Evolutionary conservation across 2,329 filamentous ascomycete genomes (phyloP).

Genomic region (Lachnellula subtilissima): DNA sequence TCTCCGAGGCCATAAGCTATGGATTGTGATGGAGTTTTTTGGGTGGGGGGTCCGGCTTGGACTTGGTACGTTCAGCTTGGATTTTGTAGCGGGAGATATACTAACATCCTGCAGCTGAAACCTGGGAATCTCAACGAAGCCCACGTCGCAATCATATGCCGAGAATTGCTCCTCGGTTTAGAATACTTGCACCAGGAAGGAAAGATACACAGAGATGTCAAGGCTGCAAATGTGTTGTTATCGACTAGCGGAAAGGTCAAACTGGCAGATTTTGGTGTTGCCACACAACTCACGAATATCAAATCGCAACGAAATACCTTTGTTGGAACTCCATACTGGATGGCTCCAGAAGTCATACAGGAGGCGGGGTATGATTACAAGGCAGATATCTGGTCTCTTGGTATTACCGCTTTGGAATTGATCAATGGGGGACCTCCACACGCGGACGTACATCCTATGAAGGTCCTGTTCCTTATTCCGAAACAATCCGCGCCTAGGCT

Average conservation of each 20-base stretch:
- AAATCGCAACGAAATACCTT: conserved; percentile 97
- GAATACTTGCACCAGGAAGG: conserved; percentile 92
- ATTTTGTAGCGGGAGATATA: background rate
- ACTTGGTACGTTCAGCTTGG: conserved; percentile 57
- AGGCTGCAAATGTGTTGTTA: conserved; percentile 93
- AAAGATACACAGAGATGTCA: conserved; percentile 96
- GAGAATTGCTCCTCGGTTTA: conserved; percentile 81
- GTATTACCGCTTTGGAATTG: conserved; percentile 88
- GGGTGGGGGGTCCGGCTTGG: conserved; percentile 89
- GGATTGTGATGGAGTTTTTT: conserved; percentile 99
- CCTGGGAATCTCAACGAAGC: conserved; percentile 81
- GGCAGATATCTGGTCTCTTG: conserved; percentile 89
- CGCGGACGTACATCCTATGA: conserved; percentile 85
- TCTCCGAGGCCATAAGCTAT: conserved; percentile 91
- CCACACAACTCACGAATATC: conserved; percentile 93
- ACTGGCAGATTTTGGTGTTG: conserved; percentile 94
- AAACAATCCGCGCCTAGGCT: conserved; percentile 81
- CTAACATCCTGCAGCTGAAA: conserved; percentile 61
- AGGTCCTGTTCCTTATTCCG: conserved; percentile 85
- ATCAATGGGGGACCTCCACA: conserved; percentile 85
- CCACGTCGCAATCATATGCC: conserved; percentile 91
- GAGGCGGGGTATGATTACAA: conserved; percentile 82
- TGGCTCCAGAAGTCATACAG: conserved; percentile 92
- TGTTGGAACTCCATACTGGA: conserved; percentile 95
- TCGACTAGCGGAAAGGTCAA: conserved; percentile 88